A percentile compares a stretch with the other conserved stretches of the same genome.
These are phyloP conservation scores for Planoprotostelium fungivorum DNA, from an alignment of 78 protist genomes.

Conservation along the genomic window DNA sequence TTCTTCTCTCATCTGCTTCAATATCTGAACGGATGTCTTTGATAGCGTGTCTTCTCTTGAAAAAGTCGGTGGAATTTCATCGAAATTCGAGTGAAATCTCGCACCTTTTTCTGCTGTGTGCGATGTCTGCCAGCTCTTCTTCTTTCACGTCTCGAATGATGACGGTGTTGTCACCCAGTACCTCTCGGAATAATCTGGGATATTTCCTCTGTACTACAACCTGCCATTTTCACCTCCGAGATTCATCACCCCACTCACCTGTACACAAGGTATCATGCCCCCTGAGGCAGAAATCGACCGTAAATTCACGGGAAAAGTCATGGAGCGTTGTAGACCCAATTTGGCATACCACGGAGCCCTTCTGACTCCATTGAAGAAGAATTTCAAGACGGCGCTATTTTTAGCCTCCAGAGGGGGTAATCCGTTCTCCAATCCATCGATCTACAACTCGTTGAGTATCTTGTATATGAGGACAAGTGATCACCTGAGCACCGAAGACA, in stretches of 20 bases:
- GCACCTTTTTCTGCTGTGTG: background rate
- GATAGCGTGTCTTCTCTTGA: background rate
- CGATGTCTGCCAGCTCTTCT: background rate
- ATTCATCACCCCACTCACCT: background rate
- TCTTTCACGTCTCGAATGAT: background rate
- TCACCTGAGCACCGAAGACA: constrained; percentile 29
- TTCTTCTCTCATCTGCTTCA: background rate
- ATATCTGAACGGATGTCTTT: background rate
- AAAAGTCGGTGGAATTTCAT: too few relatives aligned
- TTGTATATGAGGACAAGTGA: background rate
- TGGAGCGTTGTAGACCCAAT: constrained; percentile 9
- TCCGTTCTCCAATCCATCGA: constrained; percentile 38
- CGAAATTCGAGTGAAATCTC: too few relatives aligned
- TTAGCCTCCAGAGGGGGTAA: constrained; percentile 30
- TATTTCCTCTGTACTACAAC: background rate
- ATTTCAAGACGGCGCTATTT: constrained; percentile 7
- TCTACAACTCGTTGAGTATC: background rate
- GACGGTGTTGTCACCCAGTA: background rate
- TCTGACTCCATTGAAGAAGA: constrained; percentile 34
- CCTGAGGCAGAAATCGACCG: background rate
- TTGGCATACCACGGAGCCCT: constrained; percentile 47
- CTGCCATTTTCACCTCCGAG: too few relatives aligned
- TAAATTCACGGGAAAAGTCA: background rate
- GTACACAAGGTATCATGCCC: background rate
- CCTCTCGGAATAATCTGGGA: background rate